Conservation (phyloP, 352 stramenopile genomes). For the Peronospora destructor region DNA sequence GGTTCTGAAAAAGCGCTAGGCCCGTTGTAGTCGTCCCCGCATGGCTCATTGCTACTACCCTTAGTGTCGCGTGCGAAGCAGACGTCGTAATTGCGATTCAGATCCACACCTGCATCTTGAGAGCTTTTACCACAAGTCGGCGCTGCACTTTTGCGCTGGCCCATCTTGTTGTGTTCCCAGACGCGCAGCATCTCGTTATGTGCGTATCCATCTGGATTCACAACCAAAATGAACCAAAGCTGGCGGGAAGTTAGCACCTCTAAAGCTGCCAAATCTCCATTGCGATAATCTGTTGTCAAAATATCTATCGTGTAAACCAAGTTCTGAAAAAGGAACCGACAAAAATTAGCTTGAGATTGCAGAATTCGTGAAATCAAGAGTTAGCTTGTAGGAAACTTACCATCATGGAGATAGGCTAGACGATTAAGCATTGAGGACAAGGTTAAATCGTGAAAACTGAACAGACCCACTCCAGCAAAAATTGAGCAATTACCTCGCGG, state of each 20-base stretch:
- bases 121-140: slow-evolving; percentile 27
- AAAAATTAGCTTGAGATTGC: slow-evolving; percentile 4
- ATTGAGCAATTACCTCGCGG: slow-evolving; percentile 43
- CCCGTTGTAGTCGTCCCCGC: slow-evolving; percentile 71
- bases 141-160: slow-evolving; percentile 67
- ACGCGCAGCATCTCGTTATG: slow-evolving; percentile 58
- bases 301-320: slow-evolving; percentile 80
- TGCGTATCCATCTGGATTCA: slow-evolving; percentile 80
- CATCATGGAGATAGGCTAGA: slow-evolving; percentile 83
- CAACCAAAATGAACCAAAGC: slow-evolving; percentile 78
- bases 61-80: slow-evolving; percentile 59
- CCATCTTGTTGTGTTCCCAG: slow-evolving; percentile 40
- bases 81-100: slow-evolving; percentile 83
- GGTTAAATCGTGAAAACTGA: background rate
- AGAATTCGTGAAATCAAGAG: background rate
- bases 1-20: slow-evolving; percentile 69
- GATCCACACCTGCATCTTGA: slow-evolving; percentile 53
- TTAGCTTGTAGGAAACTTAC: slow-evolving; percentile 20
- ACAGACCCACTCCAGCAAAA: background rate
- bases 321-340: slow-evolving; percentile 32
- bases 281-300: slow-evolving; percentile 46
- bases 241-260: slow-evolving; percentile 59
- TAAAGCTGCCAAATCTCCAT: slow-evolving; percentile 47
- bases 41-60: slow-evolving; percentile 59
- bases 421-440: background rate